A percentile compares a stretch with the other conserved stretches of the same genome.
phyloP scores from a whole-genome alignment of 2,329 filamentous ascomycete genomes.

The Diplodia scrobiculata region DNA sequence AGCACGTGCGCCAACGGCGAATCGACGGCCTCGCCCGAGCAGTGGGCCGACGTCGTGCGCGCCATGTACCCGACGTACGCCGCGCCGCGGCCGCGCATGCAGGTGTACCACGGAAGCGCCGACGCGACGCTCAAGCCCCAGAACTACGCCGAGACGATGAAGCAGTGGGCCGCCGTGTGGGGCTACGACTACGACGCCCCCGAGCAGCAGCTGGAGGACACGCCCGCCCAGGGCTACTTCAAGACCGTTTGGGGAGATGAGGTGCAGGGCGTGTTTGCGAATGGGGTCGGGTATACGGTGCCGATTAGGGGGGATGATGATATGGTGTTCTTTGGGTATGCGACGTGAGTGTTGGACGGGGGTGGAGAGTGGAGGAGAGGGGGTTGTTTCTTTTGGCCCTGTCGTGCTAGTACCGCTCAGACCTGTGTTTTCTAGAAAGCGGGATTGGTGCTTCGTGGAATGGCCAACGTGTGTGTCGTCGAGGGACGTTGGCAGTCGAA shows the following conservation, averaged over 20 bases:
- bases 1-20: constrained; percentile 55
- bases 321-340: constrained; percentile 35
- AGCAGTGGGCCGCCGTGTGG: constrained; percentile 43
- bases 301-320: constrained; percentile 30
- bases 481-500: no score
- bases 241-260: constrained; percentile 33
- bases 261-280: constrained; percentile 34
- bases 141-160: constrained; percentile 59
- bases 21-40: constrained; percentile 49
- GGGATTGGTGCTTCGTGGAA: no score
- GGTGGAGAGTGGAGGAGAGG: no score
- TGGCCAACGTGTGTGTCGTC: no score
- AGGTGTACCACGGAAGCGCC: constrained; percentile 59
- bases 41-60: constrained; percentile 54
- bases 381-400: no score
- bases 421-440: no score
- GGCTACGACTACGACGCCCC: constrained; percentile 41
- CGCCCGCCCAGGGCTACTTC: constrained; percentile 29
- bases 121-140: constrained; percentile 56
- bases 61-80: constrained; percentile 55
- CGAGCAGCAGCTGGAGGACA: constrained; percentile 34
- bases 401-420: no score
- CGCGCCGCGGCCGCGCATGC: constrained; percentile 55
- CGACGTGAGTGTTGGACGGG: neutral
- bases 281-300: constrained; percentile 33